phyloP scores from a whole-genome alignment of 2,329 filamentous ascomycete genomes.

The Phialophora chinensis region DNA sequence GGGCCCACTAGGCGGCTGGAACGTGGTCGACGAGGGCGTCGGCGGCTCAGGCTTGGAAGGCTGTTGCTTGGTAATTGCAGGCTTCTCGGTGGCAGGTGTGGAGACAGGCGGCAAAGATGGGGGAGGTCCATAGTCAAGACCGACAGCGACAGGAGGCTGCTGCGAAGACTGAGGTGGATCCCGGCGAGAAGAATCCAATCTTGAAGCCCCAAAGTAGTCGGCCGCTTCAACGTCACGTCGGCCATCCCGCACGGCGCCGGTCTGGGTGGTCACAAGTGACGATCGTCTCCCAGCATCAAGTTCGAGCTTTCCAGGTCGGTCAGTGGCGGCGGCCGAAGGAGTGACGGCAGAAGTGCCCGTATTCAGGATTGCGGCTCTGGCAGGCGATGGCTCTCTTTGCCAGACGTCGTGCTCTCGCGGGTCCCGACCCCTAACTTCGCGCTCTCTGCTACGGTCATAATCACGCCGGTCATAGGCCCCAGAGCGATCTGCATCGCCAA shows the following conservation, averaged over 20 bases:
- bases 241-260: constrained; percentile 26
- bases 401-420: constrained; percentile 42
- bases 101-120: constrained; percentile 34
- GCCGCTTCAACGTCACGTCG: constrained; percentile 36
- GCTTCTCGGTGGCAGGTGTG: constrained; percentile 33
- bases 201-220: constrained; percentile 38
- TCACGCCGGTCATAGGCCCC: constrained; percentile 44
- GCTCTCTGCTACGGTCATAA: constrained; percentile 46
- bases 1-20: constrained; percentile 52
- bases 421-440: constrained; percentile 38
- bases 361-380: constrained; percentile 36
- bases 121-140: constrained; percentile 40
- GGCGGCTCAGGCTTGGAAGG: constrained; percentile 24
- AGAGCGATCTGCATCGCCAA: constrained; percentile 42
- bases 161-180: constrained; percentile 28
- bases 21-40: constrained; percentile 30
- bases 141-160: constrained; percentile 29
- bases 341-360: constrained; percentile 21
- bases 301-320: constrained; percentile 33
- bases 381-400: constrained; percentile 50
- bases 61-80: constrained; percentile 17
- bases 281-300: constrained; percentile 31
- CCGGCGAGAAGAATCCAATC: constrained; percentile 28
- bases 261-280: constrained; percentile 29
- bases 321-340: constrained; percentile 23